Base-by-base conservation (phyloP, 129 eudicot genomes). In the Escallonia rubra region DNA sequence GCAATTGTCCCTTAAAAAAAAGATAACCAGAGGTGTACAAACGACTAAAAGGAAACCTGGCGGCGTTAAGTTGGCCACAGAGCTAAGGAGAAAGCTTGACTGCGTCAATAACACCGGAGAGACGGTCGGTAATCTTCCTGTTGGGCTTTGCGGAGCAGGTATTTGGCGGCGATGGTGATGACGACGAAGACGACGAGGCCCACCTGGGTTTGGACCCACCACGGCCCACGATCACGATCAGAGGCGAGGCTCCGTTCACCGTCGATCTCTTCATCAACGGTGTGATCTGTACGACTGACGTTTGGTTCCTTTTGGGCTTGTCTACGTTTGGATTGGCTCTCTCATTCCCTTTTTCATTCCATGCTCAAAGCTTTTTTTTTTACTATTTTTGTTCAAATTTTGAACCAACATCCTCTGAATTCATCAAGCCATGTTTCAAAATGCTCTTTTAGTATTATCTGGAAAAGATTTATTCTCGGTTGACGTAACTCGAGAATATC, bases 1-100 rank as follows among this genome's bases (percentile, higher is more conserved):
- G n/a, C n/a, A n/a, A n/a, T n/a, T n/a, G n/a, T n/a, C n/a, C n/a
- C n/a, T n/a, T n/a, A n/a, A n/a, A n/a, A 38, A 72, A 72, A 6
- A 72, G n/a, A 12, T 7, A 50, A 50, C 11, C 11, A 50, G 54
- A 50, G 54, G 8, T 10, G 8, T 7, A 50, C 58, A 65, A 49
- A 3, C n/a, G 10, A 69, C 41, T 41, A 16, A 3, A 45, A 5
- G 41, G 4, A 23, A 75, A 88, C 97, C 94, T 85, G 74, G 88
- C 79, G 73, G 79, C 76, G 79, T 86, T 88, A 34, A 94, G 97
- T 59, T 88, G 94, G 54, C 97, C 97, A 46, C 96, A 94, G 71
- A 91, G 87, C 67, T 91, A 89, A 50, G 94, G 91, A 10, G 97
- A 94, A 48, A 91, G 96, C 40, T 91, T 85, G 58, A 81, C 94